Conservation (phyloP, 1,139 yeast species). For the Yamadazyma dushanensis region DNA sequence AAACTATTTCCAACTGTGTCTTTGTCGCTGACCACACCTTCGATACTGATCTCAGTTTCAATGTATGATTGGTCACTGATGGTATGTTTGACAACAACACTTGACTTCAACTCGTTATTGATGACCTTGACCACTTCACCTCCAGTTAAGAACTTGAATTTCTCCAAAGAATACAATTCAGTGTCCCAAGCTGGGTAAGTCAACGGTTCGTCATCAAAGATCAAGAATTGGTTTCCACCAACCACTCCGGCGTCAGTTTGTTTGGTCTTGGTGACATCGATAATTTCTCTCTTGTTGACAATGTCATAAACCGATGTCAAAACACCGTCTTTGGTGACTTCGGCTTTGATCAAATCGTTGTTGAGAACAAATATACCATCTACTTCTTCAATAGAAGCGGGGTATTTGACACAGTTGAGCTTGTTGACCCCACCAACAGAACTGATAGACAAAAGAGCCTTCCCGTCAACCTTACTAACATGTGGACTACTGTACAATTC, state of each 20-base stretch:
- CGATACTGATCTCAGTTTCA: conserved; percentile 69
- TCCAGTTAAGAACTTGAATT: conserved; percentile 49
- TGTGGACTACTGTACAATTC: conserved; percentile 7
- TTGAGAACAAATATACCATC: conserved; percentile 48
- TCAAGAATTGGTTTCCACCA: conserved; percentile 76
- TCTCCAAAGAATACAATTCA: conserved; percentile 79
- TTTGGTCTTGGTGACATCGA: conserved; percentile 52
- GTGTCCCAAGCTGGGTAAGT: conserved; percentile 98
- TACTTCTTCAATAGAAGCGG: conserved; percentile 46
- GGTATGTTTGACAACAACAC: conserved; percentile 59
- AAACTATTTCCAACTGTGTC: conserved; percentile 37
- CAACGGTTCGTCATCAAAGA: conserved; percentile 88
- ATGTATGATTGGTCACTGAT: conserved; percentile 60
- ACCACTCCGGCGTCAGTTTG: conserved; percentile 41
- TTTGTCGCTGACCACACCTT: conserved; percentile 44
- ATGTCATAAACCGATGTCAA: conserved; percentile 68
- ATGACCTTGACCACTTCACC: conserved; percentile 51
- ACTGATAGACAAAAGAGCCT: conserved; percentile 13
- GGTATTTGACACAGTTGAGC: conserved; percentile 32
- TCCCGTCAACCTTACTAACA: conserved; percentile 3
- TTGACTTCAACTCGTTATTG: conserved; percentile 58
- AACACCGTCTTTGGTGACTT: conserved; percentile 60
- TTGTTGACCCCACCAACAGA: conserved; percentile 9
- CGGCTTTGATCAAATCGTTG: conserved; percentile 62
- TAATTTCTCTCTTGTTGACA: conserved; percentile 60